Percentiles rank a stretch among this genome's conserved stretches.
phyloP scores from a whole-genome alignment of 768 basidiomycete species.

The Hemileccinum impolitum region DNA sequence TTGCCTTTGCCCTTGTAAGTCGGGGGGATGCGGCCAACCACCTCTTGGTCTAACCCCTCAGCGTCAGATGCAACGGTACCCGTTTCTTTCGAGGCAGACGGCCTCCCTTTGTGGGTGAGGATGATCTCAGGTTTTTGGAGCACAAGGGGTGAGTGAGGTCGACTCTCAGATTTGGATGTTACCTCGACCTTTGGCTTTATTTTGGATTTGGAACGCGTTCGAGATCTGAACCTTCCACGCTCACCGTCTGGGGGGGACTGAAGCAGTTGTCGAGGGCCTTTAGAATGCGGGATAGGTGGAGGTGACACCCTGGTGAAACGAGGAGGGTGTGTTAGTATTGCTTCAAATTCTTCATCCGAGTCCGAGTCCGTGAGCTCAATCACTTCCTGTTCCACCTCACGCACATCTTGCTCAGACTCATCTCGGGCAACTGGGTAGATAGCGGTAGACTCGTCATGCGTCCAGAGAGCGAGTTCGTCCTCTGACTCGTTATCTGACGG shows the following conservation, averaged over 20 bases:
- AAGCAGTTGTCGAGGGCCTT: constrained; percentile 7
- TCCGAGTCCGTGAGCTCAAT: constrained; percentile 26
- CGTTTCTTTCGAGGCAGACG: not conserved
- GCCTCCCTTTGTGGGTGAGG: constrained; percentile 5
- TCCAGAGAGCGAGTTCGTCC: constrained; percentile 46
- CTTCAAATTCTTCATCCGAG: constrained; percentile 30
- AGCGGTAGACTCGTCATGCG: constrained; percentile 39
- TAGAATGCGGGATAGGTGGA: not conserved
- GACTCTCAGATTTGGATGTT: constrained; percentile 2
- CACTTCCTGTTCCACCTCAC: constrained; percentile 18
- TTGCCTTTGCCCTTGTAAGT: constrained; percentile 20
- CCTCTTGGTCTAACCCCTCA: constrained; percentile 1
- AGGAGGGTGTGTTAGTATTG: constrained; percentile 24
- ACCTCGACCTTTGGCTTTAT: not conserved
- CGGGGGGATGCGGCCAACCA: not conserved
- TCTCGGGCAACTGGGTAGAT: constrained; percentile 30
- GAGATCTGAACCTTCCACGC: constrained; percentile 13
- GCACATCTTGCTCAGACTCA: constrained; percentile 14
- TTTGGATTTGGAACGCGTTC: constrained; percentile 4
- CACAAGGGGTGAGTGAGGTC: constrained; percentile 1
- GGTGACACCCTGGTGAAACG: constrained; percentile 10
- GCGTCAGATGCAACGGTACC: not conserved
- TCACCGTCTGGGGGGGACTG: constrained; percentile 15
- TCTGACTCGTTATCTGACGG: constrained; percentile 38
- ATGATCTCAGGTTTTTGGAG: constrained; percentile 12